These are phyloP conservation scores for Pleochaeta shiraiana DNA, from an alignment of 2,329 filamentous ascomycete species.

Conservation along the genomic window DNA sequence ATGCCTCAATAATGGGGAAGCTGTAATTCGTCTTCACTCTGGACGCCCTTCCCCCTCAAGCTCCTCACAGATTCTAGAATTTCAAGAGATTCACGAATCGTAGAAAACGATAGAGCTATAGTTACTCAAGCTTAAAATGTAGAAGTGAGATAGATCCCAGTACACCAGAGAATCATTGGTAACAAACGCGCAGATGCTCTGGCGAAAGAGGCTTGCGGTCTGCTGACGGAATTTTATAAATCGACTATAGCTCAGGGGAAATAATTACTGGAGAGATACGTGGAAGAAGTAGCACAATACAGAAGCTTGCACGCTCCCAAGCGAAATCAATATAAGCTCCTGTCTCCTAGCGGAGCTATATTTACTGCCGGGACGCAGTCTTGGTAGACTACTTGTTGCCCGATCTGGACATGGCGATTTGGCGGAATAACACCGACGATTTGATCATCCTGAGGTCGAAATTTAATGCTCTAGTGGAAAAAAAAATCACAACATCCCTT, in stretches of 20 bases:
- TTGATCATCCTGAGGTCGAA: not conserved
- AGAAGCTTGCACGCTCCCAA: too few species aligned
- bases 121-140: not conserved
- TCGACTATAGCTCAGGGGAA: not conserved
- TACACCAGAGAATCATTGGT: not conserved
- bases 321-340: too few species aligned
- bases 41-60: not conserved
- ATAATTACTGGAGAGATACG: too few species aligned
- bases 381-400: not conserved
- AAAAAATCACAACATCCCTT: too few species aligned
- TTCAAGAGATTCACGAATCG: not conserved
- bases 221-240: not conserved
- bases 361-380: not conserved
- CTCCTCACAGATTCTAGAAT: not conserved
- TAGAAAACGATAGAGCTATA: not conserved
- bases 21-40: not conserved
- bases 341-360: not conserved
- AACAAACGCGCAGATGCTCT: not conserved
- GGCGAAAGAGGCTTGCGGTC: not conserved
- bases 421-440: not conserved
- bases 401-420: slow-evolving; percentile 2
- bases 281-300: too few species aligned
- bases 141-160: not conserved
- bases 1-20: not conserved
- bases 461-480: not conserved